Evolutionary conservation across 1,139 yeast species (phyloP).

Genomic region (Sugiyamaella grinbergsii): DNA sequence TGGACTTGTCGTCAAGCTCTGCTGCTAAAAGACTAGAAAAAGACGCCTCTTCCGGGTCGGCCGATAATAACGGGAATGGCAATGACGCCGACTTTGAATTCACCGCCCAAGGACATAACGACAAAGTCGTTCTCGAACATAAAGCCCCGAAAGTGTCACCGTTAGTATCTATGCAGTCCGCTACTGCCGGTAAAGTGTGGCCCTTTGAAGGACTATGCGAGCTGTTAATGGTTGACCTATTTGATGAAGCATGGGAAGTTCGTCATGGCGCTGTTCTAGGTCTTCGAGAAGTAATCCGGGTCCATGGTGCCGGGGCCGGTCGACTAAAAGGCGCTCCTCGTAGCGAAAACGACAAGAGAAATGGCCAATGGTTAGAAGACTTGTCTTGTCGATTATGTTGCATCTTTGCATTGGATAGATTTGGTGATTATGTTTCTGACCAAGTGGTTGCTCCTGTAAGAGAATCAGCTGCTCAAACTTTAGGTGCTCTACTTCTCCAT

Average conservation of each 20-base stretch:
- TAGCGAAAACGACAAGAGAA: slow-evolving; percentile 65
- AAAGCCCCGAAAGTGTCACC: slow-evolving; percentile 70
- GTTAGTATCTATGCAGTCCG: slow-evolving; percentile 70
- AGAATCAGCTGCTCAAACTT: slow-evolving; percentile 93
- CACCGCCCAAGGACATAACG: slow-evolving; percentile 79
- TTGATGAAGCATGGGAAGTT: slow-evolving; percentile 88
- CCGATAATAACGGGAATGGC: slow-evolving; percentile 12
- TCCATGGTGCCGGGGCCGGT: slow-evolving; percentile 88
- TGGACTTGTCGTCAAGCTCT: slow-evolving; percentile 78
- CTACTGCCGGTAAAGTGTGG: slow-evolving; percentile 83
- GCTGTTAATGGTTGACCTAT: slow-evolving; percentile 72
- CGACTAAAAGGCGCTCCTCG: slow-evolving; percentile 65
- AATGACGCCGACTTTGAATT: slow-evolving; percentile 41
- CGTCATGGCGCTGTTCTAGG: slow-evolving; percentile 98
- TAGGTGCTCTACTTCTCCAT: slow-evolving; percentile 84
- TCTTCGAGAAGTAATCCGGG: slow-evolving; percentile 78
- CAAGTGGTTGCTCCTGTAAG: slow-evolving; percentile 98
- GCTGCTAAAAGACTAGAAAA: slow-evolving; percentile 58
- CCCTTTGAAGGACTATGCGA: slow-evolving; percentile 98
- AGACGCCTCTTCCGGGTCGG: slow-evolving; percentile 25
- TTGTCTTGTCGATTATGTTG: slow-evolving; percentile 83
- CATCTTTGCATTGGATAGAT: slow-evolving; percentile 87
- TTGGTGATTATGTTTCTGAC: slow-evolving; percentile 96
- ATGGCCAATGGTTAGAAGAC: slow-evolving; percentile 78
- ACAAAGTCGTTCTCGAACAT: slow-evolving; percentile 81